A percentile compares a stretch with the other conserved stretches of the same genome.
Evolutionary conservation across 768 basidiomycete genomes (phyloP).

Genomic region (Cystofilobasidium macerans): DNA sequence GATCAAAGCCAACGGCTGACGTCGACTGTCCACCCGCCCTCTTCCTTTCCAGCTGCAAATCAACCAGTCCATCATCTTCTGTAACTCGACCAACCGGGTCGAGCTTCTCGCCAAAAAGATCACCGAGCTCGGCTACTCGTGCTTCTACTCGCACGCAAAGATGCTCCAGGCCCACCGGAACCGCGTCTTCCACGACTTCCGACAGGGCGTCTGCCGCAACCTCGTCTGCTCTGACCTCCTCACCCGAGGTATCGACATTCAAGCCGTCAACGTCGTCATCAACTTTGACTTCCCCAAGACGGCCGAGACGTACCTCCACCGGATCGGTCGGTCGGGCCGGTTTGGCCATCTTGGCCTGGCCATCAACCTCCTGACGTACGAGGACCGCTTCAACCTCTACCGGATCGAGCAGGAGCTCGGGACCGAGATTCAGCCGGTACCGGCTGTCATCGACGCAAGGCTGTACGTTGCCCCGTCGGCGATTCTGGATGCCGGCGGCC

Average conservation of each 20-base stretch:
- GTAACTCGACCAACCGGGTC: constrained; percentile 99
- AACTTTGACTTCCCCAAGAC: constrained; percentile 99
- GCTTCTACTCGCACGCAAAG: constrained; percentile 99
- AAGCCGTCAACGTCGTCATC: constrained; percentile 99
- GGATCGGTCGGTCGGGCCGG: constrained; percentile 93
- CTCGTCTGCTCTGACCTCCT: constrained; percentile 93
- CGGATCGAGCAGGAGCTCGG: constrained; percentile 97
- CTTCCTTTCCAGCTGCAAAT: constrained; percentile 71
- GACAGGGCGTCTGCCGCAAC: constrained; percentile 94
- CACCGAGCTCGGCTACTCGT: constrained; percentile 97
- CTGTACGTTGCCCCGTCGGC: constrained; percentile 74
- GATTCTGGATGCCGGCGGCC: constrained; percentile 30
- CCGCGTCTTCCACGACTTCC: constrained; percentile 99
- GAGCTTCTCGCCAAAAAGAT: constrained; percentile 99
- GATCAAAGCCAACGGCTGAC: too few relatives aligned
- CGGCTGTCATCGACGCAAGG: constrained; percentile 75
- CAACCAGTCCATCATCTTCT: constrained; percentile 99
- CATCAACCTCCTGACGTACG: constrained; percentile 94
- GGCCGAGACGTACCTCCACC: constrained; percentile 95
- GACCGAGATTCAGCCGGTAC: constrained; percentile 94
- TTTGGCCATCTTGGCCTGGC: constrained; percentile 95
- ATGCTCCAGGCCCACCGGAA: constrained; percentile 99
- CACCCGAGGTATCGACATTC: constrained; percentile 98
- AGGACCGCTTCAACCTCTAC: constrained; percentile 95
- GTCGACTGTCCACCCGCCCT: not conserved